These are phyloP conservation scores for Leucocoprinus leucothites DNA, from an alignment of 768 basidiomycete species.

Conservation along the genomic window DNA sequence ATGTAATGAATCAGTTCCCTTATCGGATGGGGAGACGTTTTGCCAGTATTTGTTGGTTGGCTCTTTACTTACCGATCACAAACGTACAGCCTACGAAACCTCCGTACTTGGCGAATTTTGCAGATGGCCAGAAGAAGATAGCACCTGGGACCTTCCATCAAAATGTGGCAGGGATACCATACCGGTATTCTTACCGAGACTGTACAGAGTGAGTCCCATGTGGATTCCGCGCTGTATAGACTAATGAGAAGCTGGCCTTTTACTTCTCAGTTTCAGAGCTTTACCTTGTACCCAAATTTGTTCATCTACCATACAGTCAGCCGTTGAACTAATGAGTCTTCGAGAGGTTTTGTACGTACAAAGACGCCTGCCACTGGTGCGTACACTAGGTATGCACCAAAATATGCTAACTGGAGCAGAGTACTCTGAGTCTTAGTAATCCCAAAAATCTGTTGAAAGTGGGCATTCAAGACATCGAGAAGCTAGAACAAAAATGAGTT, in stretches of 20 bases:
- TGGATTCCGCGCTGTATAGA: constrained; percentile 49
- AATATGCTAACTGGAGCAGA: constrained; percentile 72
- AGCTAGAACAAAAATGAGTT: constrained; percentile 34
- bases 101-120: constrained; percentile 61
- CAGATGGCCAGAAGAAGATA: constrained; percentile 78
- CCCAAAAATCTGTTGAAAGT: constrained; percentile 68
- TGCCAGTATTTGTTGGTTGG: neutral
- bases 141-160: constrained; percentile 41
- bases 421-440: constrained; percentile 72
- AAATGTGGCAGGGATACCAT: neutral
- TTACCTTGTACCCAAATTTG: constrained; percentile 63
- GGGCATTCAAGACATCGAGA: constrained; percentile 66
- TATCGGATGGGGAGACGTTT: neutral
- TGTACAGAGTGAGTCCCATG: constrained; percentile 56
- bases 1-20: constrained; percentile 10
- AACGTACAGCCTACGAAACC: constrained; percentile 77
- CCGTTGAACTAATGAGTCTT: neutral
- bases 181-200: constrained; percentile 36
- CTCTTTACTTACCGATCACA: constrained; percentile 46
- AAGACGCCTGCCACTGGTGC: constrained; percentile 56
- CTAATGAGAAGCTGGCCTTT: neutral
- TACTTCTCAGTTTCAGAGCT: neutral
- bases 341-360: constrained; percentile 32
- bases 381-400: constrained; percentile 63
- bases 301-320: constrained; percentile 41